These are phyloP conservation scores for Cercospora zeina DNA, from an alignment of 2,329 filamentous ascomycete genomes.

Conservation along the genomic window DNA sequence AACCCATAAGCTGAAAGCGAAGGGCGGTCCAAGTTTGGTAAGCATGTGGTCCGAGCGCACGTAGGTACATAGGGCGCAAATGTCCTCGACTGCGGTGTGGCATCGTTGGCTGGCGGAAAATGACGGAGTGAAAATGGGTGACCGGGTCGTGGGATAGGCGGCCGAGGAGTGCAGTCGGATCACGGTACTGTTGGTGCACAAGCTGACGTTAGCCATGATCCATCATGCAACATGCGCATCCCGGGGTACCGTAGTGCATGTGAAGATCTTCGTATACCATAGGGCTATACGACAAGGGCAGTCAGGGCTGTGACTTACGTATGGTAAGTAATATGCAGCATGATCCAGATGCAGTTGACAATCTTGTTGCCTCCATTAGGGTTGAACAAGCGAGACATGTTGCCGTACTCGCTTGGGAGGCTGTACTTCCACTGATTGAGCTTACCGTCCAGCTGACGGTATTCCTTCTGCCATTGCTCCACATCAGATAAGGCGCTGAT, in stretches of 20 bases:
- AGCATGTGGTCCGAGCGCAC: conserved; percentile 74
- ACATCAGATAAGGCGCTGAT: conserved; percentile 82
- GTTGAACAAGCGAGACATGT: conserved; percentile 76
- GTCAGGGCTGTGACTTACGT: conserved; percentile 55
- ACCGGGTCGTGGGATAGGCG: conserved; percentile 85
- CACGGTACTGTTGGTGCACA: conserved; percentile 57
- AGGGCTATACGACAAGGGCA: background rate
- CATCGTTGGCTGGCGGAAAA: conserved; percentile 83
- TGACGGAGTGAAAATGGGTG: conserved; percentile 84
- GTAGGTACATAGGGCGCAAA: conserved; percentile 74
- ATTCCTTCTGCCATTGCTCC: conserved; percentile 83
- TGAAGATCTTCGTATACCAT: conserved; percentile 2
- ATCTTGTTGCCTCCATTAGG: conserved; percentile 61
- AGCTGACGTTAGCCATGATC: conserved; percentile 31
- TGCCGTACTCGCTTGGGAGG: conserved; percentile 78
- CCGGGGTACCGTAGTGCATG: conserved; percentile 15
- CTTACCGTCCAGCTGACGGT: conserved; percentile 78
- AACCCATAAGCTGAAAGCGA: conserved; percentile 91
- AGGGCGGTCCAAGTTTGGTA: conserved; percentile 80
- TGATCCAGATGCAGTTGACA: conserved; percentile 81
- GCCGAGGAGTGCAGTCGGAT: conserved; percentile 90
- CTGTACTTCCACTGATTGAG: conserved; percentile 81
- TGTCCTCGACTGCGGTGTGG: conserved; percentile 77
- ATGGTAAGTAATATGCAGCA: conserved; percentile 87
- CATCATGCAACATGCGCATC: background rate